Evolutionary conservation across 768 basidiomycete species (phyloP).

Genomic region (Mycena albidolilacea): DNA sequence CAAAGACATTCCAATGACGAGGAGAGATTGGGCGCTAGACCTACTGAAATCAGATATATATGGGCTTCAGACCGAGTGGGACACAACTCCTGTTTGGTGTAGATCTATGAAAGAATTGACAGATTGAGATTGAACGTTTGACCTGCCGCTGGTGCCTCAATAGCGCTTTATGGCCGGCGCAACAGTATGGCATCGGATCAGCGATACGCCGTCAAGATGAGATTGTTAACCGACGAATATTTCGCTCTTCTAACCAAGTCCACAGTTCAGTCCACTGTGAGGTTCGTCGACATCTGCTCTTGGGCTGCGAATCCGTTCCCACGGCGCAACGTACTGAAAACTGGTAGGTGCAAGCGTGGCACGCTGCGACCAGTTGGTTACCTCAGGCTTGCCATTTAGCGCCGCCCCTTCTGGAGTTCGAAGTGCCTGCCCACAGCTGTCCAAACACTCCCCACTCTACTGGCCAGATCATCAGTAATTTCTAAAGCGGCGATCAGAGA

Average conservation of each 20-base stretch:
- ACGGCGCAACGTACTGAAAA: constrained; percentile 44
- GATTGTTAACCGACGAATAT: constrained; percentile 12
- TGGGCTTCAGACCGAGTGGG: too few species aligned
- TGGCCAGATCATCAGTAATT: constrained; percentile 42
- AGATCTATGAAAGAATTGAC: too few species aligned
- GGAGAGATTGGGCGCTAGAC: too few species aligned
- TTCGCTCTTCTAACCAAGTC: constrained; percentile 52
- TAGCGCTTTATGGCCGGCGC: neutral
- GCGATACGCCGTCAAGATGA: neutral
- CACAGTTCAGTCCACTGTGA: constrained; percentile 45
- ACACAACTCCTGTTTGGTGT: too few species aligned
- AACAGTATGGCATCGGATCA: neutral
- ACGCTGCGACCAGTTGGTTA: constrained; percentile 35
- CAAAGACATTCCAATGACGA: neutral
- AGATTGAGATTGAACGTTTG: neutral
- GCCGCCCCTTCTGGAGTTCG: constrained; percentile 51
- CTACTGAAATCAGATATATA: too few species aligned
- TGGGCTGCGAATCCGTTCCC: constrained; percentile 46
- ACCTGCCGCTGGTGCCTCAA: neutral
- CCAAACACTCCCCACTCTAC: constrained; percentile 58
- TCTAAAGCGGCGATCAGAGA: constrained; percentile 13
- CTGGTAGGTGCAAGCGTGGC: neutral
- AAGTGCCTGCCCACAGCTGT: constrained; percentile 59
- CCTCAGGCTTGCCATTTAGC: constrained; percentile 54
- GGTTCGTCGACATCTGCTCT: constrained; percentile 45